Evolutionary conservation across 2,329 filamentous ascomycete species (phyloP).

Genomic region (Alternaria triticina): DNA sequence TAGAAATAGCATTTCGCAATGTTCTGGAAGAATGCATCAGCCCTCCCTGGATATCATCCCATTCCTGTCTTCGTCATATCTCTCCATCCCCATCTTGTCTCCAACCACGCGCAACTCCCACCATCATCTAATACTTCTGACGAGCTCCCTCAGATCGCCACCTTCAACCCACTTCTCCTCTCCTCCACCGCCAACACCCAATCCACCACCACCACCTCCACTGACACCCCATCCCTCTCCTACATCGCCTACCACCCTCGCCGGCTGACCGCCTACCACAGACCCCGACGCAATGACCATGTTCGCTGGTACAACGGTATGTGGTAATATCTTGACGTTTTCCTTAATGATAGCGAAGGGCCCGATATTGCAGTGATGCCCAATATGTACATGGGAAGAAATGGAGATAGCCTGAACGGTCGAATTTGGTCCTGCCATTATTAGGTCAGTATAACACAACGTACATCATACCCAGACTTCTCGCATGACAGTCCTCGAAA

Average conservation of each 20-base stretch:
- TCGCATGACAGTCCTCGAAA: too few relatives aligned
- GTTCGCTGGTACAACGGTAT: slow-evolving; percentile 79
- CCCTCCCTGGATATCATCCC: not conserved
- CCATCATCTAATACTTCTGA: slow-evolving; percentile 52
- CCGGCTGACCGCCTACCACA: slow-evolving; percentile 72
- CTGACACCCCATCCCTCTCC: slow-evolving; percentile 59
- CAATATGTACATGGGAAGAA: slow-evolving; percentile 86
- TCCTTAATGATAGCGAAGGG: slow-evolving; percentile 94
- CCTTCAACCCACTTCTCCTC: slow-evolving; percentile 58
- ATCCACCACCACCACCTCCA: slow-evolving; percentile 40
- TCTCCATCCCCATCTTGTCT: too few relatives aligned
- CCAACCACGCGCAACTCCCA: not conserved
- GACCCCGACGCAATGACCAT: slow-evolving; percentile 95
- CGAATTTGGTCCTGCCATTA: slow-evolving; percentile 52
- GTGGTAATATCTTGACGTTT: slow-evolving; percentile 85
- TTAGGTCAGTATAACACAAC: not conserved
- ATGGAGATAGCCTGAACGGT: slow-evolving; percentile 85
- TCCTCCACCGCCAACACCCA: slow-evolving; percentile 48
- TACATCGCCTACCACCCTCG: slow-evolving; percentile 56
- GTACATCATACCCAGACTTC: not conserved
- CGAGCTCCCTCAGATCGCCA: slow-evolving; percentile 56
- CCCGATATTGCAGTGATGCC: slow-evolving; percentile 75
- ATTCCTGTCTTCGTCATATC: not conserved
- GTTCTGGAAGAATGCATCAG: not conserved
- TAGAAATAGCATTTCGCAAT: not conserved